Evolutionary conservation across 192 early-diverging fungal species (phyloP), one percentile per base, ranked within the genome.

Genomic region (Coemansia sp.): DNA sequence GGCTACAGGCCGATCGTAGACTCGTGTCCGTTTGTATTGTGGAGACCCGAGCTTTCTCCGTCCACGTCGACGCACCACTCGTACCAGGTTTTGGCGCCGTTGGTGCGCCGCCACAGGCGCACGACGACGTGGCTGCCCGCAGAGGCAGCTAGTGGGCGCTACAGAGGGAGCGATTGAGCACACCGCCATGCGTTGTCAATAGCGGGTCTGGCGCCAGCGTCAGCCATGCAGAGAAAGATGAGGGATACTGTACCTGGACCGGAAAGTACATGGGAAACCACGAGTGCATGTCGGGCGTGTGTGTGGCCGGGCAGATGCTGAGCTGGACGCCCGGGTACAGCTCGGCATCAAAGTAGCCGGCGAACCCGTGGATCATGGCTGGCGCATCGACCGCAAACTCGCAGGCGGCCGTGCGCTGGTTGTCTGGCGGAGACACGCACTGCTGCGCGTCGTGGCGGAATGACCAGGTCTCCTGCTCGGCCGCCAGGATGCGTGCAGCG

Each of bases 231-330:
- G n/a, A n/a, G n/a, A n/a, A n/a, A n/a, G n/a, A n/a, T n/a, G n/a
- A n/a, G n/a, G n/a, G n/a, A n/a, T n/a, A n/a, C n/a, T n/a, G n/a
- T 70, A 81, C 82, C 75, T 81, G 76, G 33, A 91, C 36, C 3
- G 96, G 96, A 57, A 99, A 97, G 59, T 82, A 97, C 44, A 99
- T 91, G 1, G 96, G 94, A 64, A 99, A 99, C 96, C 96, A 99
- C 54, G 87, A 90, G 52, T 91, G 88, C 96, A 99, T 99, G 2
- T 79, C 91, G 12, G 83, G 77, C 1, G 93, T 90, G 50, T 98
- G 95, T 6, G 88, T 87, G 5, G 43, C 51, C 2, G 96, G 96
- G 34, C 83, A 76, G 47, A 92, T 99, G 76, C 81, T 80, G 28
- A 88, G 73, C 31, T 38, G 75, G 0, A 96, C 82, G 45, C 90